phyloP scores from a whole-genome alignment of 2,329 filamentous ascomycete species.

The Septoria petroselini region DNA sequence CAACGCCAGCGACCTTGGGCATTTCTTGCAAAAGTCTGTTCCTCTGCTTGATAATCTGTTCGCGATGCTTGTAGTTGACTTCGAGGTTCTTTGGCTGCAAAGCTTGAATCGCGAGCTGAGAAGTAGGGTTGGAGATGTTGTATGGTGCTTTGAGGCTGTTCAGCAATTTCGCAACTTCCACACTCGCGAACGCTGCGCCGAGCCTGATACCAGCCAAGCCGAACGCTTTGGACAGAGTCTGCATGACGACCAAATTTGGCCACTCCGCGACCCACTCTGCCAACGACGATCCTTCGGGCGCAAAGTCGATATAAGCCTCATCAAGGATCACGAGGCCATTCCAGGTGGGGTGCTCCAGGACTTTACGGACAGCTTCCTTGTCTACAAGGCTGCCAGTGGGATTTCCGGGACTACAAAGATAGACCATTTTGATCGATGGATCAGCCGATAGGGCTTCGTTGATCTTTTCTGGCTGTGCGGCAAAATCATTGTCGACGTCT shows the following conservation, averaged over 20 bases:
- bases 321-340: slow-evolving; percentile 92
- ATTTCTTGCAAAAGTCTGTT: slow-evolving; percentile 72
- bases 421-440: slow-evolving; percentile 75
- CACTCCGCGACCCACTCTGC: slow-evolving; percentile 90
- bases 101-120: slow-evolving; percentile 71
- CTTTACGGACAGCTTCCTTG: slow-evolving; percentile 67
- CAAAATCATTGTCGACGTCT: slow-evolving; percentile 67
- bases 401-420: slow-evolving; percentile 93
- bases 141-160: slow-evolving; percentile 96
- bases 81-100: slow-evolving; percentile 64
- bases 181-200: slow-evolving; percentile 76
- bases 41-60: slow-evolving; percentile 71
- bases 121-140: slow-evolving; percentile 87
- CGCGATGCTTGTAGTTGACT: slow-evolving; percentile 68
- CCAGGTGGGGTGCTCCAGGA: slow-evolving; percentile 86
- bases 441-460: slow-evolving; percentile 62
- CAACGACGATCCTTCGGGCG: slow-evolving; percentile 71
- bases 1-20: slow-evolving; percentile 72
- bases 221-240: slow-evolving; percentile 97
- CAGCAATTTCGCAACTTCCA: slow-evolving; percentile 71
- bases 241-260: slow-evolving; percentile 96
- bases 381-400: slow-evolving; percentile 77
- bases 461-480: slow-evolving; percentile 68
- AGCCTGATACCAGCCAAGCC: slow-evolving; percentile 90
- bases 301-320: slow-evolving; percentile 96